Evolutionary conservation across 179 eudicot genomes (phyloP).

Genomic region (Silene coronaria): DNA sequence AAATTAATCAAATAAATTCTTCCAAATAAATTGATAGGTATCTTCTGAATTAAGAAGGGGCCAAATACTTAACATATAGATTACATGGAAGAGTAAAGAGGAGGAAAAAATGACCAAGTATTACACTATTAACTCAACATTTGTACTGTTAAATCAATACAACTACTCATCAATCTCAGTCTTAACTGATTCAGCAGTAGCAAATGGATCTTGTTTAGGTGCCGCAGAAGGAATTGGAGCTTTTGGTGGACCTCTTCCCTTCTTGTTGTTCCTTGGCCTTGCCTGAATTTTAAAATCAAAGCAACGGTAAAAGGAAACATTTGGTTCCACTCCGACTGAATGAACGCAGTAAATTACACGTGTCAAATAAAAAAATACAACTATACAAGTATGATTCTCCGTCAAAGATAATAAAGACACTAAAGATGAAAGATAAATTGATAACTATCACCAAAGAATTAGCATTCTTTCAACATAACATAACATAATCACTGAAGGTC

Average conservation of each 20-base stretch:
- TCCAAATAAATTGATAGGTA: constrained; percentile 15
- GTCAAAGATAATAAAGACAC: neutral
- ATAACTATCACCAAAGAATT: neutral
- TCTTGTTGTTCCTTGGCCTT: constrained; percentile 56
- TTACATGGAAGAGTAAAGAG: constrained; percentile 20
- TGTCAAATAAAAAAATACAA: neutral
- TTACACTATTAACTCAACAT: constrained; percentile 17
- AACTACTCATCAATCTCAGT: constrained; percentile 32
- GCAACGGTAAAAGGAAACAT: neutral
- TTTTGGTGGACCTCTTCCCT: constrained; percentile 62
- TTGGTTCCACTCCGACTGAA: neutral
- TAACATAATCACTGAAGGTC: neutral
- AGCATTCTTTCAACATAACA: neutral
- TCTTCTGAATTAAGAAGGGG: constrained; percentile 10
- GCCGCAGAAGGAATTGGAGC: constrained; percentile 36
- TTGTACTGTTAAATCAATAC: neutral
- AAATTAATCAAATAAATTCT: constrained; percentile 3
- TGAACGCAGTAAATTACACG: neutral
- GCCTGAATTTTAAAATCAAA: constrained; percentile 31
- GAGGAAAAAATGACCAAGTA: constrained; percentile 9
- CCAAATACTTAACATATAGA: neutral
- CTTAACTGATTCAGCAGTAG: constrained; percentile 25
- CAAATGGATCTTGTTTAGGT: constrained; percentile 44
- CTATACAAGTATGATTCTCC: neutral
- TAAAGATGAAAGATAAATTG: neutral